A percentile compares a stretch with the other conserved stretches of the same genome.
Conservation (phyloP, 2,329 filamentous ascomycete species). For the Cadophora luteo-olivacea region DNA sequence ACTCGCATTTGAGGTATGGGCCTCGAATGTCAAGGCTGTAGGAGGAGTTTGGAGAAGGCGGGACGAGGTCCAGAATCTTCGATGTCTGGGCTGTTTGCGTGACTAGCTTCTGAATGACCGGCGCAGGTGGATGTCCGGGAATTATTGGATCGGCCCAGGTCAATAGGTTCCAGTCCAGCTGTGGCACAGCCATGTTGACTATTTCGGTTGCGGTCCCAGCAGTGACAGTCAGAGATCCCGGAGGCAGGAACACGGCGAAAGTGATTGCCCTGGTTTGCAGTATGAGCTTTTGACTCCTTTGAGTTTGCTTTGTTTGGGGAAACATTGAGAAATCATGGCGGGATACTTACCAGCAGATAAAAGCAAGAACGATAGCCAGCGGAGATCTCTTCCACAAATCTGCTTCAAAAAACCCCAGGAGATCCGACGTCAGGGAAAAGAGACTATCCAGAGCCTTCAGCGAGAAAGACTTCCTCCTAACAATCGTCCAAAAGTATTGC, state of each 20-base stretch:
- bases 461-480: neutral
- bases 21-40: slow-evolving; percentile 10
- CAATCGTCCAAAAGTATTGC: slow-evolving; percentile 3
- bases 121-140: neutral
- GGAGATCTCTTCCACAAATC: neutral
- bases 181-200: neutral
- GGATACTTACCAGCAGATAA: neutral
- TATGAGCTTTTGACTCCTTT: too few species aligned
- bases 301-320: too few species aligned
- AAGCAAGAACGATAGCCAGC: neutral
- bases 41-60: slow-evolving; percentile 1
- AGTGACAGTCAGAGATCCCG: neutral
- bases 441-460: neutral
- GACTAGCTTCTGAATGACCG: neutral
- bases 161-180: neutral
- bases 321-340: too few species aligned
- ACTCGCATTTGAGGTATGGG: slow-evolving; percentile 15
- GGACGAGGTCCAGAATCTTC: neutral
- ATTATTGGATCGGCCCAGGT: neutral
- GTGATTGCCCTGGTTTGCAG: neutral
- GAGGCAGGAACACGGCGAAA: neutral
- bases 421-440: neutral
- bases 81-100: neutral
- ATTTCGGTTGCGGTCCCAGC: neutral
- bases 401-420: neutral